Base-by-base conservation (phyloP, 1,284 basidiomycete species). In the Ceratorhiza oryzae-sativae region DNA sequence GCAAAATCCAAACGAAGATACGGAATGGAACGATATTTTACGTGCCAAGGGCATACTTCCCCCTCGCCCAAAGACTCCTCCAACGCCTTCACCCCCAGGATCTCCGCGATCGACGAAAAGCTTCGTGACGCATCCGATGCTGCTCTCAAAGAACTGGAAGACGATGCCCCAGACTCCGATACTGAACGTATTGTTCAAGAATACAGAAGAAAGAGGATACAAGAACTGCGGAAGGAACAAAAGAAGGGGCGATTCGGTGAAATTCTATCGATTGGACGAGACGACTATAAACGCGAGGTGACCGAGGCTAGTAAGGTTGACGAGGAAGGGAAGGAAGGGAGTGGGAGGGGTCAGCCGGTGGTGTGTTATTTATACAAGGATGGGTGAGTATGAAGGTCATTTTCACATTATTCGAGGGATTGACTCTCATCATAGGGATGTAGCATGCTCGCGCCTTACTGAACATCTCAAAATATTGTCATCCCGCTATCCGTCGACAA, bases 241-340 rank as follows among this genome's bases (percentile, higher is more conserved):
- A 86, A 86, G 77, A 86, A 84, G 73, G 90, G 89, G 9, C 87
- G 90, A 70, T 98, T 95, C 79, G 95, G 97, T 23, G 83, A 89
- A 55, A 87, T 98, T 60, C 92, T 91, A 80, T 95, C 95, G 1
- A 97, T 99, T 74, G 88, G 89, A 34, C 84, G 97, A 75, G 94
- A 95, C 20, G 96, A 98, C 79, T 99, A 98, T 80, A 97, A 93
- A 39, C 85, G 91, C 62, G 94, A 98, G 78, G 93, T 99, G 18
- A 98, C 96, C 0, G 95, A 98, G 72, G 94, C 93, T 0, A 97
- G 95, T 80, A 88, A 87, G 75, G 79, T 87, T 2, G 83, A 87
- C 74, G 87, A 91, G 68, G 87, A 89, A 8, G 90, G 84, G 9
- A 32, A 83, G 86, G 71, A 86, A 87, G 53, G 55, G 51, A 77